These are phyloP conservation scores for Ogataea philodendri DNA, from an alignment of 805 yeast genomes.

Conservation along the genomic window DNA sequence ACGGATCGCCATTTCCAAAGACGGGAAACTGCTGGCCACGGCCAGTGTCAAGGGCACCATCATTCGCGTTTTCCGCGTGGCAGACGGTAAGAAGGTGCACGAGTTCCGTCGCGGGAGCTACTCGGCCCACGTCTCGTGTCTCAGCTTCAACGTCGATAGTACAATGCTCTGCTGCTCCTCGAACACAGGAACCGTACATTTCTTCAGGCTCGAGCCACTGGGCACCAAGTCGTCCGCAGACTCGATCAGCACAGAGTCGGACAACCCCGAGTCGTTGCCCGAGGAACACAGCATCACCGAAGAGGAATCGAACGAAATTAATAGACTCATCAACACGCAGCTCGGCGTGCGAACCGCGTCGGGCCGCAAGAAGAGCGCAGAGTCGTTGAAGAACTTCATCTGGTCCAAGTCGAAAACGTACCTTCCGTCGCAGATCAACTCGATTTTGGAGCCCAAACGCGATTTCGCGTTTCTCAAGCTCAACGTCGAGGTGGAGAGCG, in stretches of 20 bases:
- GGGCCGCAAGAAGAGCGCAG: conserved; percentile 22
- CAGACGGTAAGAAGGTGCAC: conserved; percentile 57
- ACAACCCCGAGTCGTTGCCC: conserved; percentile 16
- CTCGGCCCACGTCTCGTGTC: conserved; percentile 73
- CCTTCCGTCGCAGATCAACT: conserved; percentile 74
- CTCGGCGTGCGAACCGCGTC: conserved; percentile 11
- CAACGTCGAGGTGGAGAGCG: conserved; percentile 23
- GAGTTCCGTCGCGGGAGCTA: conserved; percentile 87
- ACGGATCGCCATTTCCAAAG: conserved; percentile 62
- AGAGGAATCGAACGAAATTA: conserved; percentile 28
- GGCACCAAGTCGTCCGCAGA: conserved; percentile 2
- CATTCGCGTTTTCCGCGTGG: conserved; percentile 73
- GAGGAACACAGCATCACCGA: conserved; percentile 25
- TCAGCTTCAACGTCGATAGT: conserved; percentile 71
- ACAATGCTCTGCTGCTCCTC: conserved; percentile 77
- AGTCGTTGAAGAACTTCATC: conserved; percentile 27
- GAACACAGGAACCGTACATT: conserved; percentile 89
- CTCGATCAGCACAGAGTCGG: conserved; percentile 7
- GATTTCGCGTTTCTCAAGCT: conserved; percentile 89
- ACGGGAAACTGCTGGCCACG: conserved; percentile 81
- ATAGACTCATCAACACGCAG: conserved; percentile 30
- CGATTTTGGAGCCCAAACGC: conserved; percentile 83
- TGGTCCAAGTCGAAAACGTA: conserved; percentile 38
- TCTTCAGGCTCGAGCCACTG: conserved; percentile 44
- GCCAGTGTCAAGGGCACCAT: conserved; percentile 91